A percentile compares a stretch with the other conserved stretches of the same genome.
These are phyloP conservation scores for Actinomortierella wolfii DNA, from an alignment of 371 early-diverging fungal species.

Conservation along the genomic window DNA sequence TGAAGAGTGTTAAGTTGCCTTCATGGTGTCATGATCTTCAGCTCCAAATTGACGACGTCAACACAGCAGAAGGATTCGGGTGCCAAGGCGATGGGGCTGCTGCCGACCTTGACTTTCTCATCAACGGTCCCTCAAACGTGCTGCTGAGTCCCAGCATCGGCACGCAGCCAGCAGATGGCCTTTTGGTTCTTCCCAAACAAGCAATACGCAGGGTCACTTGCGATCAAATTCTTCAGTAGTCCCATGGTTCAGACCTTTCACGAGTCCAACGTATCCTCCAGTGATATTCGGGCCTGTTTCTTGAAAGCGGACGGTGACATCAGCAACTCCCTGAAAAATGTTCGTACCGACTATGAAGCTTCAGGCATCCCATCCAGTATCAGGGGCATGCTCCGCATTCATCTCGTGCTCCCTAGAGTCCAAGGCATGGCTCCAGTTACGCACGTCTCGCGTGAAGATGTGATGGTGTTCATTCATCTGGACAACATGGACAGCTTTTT, in stretches of 20 bases:
- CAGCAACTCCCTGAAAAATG: slow-evolving; percentile 1
- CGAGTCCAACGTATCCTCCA: not conserved
- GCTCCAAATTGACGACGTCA: slow-evolving; percentile 22
- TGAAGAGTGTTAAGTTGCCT: no score
- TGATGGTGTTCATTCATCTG: slow-evolving; percentile 13
- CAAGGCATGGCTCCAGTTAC: not conserved
- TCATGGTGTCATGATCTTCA: slow-evolving; percentile 5
- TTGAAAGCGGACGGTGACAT: not conserved
- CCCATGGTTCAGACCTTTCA: not conserved
- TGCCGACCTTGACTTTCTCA: not conserved
- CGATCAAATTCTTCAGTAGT: slow-evolving; percentile 7
- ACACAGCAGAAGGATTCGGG: slow-evolving; percentile 20
- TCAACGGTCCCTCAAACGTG: not conserved
- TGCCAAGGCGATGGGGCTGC: slow-evolving; percentile 4
- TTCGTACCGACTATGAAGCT: slow-evolving; percentile 2
- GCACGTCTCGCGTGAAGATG: slow-evolving; percentile 5
- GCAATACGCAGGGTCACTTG: slow-evolving; percentile 5
- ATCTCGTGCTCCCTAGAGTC: slow-evolving; percentile 3
- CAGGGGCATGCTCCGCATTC: slow-evolving; percentile 13
- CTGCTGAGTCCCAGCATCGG: not conserved
- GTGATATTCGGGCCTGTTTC: not conserved
- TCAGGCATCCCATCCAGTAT: slow-evolving; percentile 1
- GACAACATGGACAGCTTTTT: slow-evolving; percentile 9
- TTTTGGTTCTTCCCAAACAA: slow-evolving; percentile 1
- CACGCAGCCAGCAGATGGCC: not conserved